These are phyloP conservation scores for Trichoderma sp. DNA, from an alignment of 2,329 filamentous ascomycete genomes.

Conservation along the genomic window DNA sequence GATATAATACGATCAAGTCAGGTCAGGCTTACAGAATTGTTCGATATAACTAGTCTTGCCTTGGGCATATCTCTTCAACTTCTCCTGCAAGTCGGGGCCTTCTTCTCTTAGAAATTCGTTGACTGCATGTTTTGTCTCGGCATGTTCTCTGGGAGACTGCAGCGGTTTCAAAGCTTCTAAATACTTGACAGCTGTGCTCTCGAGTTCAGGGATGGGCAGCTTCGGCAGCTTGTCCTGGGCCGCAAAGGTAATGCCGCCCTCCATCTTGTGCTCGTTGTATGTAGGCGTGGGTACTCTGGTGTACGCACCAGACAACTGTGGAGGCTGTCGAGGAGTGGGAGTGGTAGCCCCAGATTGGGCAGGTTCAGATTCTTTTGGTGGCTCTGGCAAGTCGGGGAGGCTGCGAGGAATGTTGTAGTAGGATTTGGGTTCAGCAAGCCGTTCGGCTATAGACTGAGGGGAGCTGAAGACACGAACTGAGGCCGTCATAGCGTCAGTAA, in stretches of 20 bases:
- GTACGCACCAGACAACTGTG: slow-evolving; percentile 41
- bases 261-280: slow-evolving; percentile 56
- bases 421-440: slow-evolving; percentile 55
- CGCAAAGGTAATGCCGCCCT: slow-evolving; percentile 83
- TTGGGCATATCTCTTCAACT: slow-evolving; percentile 84
- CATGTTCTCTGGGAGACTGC: slow-evolving; percentile 78
- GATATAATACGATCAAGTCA: neutral
- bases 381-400: slow-evolving; percentile 36
- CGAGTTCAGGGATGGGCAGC: slow-evolving; percentile 88
- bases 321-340: slow-evolving; percentile 27
- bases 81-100: slow-evolving; percentile 84
- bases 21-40: slow-evolving; percentile 80
- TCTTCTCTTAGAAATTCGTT: slow-evolving; percentile 81
- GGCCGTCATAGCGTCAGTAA: slow-evolving; percentile 44
- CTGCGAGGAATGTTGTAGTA: slow-evolving; percentile 47
- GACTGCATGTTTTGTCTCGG: slow-evolving; percentile 78
- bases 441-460: slow-evolving; percentile 73
- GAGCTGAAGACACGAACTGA: slow-evolving; percentile 53
- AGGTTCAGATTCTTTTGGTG: slow-evolving; percentile 29
- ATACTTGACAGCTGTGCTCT: slow-evolving; percentile 77
- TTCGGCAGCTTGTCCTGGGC: slow-evolving; percentile 87
- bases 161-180: slow-evolving; percentile 78
- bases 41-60: slow-evolving; percentile 97
- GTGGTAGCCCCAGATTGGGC: neutral
- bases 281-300: slow-evolving; percentile 57